Evolutionary conservation across 202 grass and related monocot genomes (phyloP), one percentile per base, ranked within the genome.

Genomic region (Musa balbisiana): DNA sequence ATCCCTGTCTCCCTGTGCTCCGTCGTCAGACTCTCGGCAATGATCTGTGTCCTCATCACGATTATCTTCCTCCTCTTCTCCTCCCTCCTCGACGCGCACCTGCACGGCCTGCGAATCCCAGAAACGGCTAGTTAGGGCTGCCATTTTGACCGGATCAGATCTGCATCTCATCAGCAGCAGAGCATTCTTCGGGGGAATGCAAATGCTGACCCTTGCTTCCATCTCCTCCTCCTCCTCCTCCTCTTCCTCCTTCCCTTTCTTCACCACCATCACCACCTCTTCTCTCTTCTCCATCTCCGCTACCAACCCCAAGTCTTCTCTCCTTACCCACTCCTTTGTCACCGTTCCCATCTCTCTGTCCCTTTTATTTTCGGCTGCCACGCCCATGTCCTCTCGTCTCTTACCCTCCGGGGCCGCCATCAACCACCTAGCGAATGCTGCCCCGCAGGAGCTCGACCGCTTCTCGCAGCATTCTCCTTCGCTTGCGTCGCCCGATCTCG

Each of bases 121-220:
- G 65, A 97, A 87, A 24, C 83, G 86, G 0, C 83, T 97, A n/a
- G 90, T 77, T 0, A 97, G 78, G 2, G 91, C 88, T 5, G 94
- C 94, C 90, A 97, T 97, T 11, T 88, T 82, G 15, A 97, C 94
- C 0, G 94, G 94, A 88, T 97, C 94, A 1, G 94, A 97, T 65
- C 94, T 83, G 77, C 94, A 97, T 64, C 94, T 83, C 94, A 97
- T 97, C 29, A 97, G 88, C 79, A 97, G 82, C 62, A 97, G 82
- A 2, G 94, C 94, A 77, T 97, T 97, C 76, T 82, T 89, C 2
- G 94, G 93, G 0, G 93, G 93, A 76, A 97, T 86, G 72, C 93
- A 97, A 65, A 93, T 88, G 20, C 88, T 91, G 54, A 93, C 84
- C 83, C 90, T 91, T 11, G 90, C 93, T 52, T 85, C 84, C 66